Evolutionary conservation across 2,329 filamentous ascomycete species (phyloP).

Genomic region (Epichloe bromicola): DNA sequence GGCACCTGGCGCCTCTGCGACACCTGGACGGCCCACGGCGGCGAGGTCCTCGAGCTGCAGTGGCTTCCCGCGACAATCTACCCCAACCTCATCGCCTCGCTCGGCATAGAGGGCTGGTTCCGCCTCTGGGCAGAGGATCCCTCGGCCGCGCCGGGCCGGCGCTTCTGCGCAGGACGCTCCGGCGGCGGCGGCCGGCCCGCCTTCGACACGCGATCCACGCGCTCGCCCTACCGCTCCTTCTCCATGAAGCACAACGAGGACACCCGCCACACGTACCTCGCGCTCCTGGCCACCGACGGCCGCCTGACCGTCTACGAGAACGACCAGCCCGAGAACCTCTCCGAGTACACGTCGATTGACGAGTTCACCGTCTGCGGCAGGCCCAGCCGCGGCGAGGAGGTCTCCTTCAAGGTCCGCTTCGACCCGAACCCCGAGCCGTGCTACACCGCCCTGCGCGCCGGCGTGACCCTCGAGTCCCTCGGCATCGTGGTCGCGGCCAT

Average conservation of each 20-base stretch:
- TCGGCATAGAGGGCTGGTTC: conserved; percentile 81
- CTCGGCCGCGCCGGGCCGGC: conserved; percentile 62
- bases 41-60: conserved; percentile 84
- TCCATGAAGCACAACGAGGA: conserved; percentile 75
- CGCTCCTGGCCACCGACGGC: conserved; percentile 72
- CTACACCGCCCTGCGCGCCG: conserved; percentile 63
- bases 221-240: conserved; percentile 60
- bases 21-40: conserved; percentile 80
- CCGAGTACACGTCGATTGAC: conserved; percentile 63
- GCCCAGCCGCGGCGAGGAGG: conserved; percentile 70
- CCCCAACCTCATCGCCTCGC: conserved; percentile 71
- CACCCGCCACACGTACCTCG: conserved; percentile 69
- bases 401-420: conserved; percentile 73
- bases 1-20: conserved; percentile 70
- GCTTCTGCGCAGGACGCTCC: conserved; percentile 56
- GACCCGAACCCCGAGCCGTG: conserved; percentile 78
- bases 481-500: conserved; percentile 78
- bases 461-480: conserved; percentile 67
- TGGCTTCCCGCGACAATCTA: conserved; percentile 89
- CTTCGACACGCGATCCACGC: conserved; percentile 44
- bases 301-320: conserved; percentile 73
- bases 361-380: conserved; percentile 60
- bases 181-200: conserved; percentile 34
- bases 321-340: conserved; percentile 67
- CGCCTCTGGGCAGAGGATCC: conserved; percentile 89